Percentiles rank a stretch among this genome's conserved stretches.
phyloP scores from a whole-genome alignment of 2,329 filamentous ascomycete species.

The Alternaria burnsii region DNA sequence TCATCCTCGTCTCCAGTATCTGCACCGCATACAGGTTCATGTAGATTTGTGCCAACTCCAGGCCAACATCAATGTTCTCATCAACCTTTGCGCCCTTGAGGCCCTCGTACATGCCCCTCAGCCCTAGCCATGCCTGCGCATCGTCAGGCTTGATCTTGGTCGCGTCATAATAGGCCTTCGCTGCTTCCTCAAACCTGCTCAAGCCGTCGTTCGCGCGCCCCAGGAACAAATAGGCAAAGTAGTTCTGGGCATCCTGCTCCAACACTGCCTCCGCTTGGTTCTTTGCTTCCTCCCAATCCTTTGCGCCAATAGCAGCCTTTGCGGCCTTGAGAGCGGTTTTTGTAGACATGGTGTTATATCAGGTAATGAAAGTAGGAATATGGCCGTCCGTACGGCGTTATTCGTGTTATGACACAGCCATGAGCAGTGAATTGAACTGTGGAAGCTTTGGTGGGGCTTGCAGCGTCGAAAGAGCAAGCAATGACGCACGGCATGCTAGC shows the following conservation, averaged over 20 bases:
- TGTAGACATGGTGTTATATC: conserved; percentile 39
- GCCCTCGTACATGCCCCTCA: conserved; percentile 85
- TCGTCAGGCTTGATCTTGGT: conserved; percentile 76
- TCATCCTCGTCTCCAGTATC: accelerated
- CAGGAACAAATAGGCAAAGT: conserved; percentile 88
- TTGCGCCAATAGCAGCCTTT: conserved; percentile 76
- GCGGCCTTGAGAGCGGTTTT: conserved; percentile 85
- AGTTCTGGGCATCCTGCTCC: conserved; percentile 76
- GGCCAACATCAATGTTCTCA: conserved; percentile 76
- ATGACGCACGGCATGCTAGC: conserved; percentile 38
- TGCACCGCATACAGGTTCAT: conserved; percentile 51
- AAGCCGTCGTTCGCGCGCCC: conserved; percentile 85
- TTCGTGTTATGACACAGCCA: conserved; percentile 33
- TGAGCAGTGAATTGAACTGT: conserved; percentile 18
- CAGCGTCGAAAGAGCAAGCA: conserved; percentile 22
- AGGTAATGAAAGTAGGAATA: background rate
- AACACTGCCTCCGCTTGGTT: conserved; percentile 74
- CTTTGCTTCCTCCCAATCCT: conserved; percentile 80
- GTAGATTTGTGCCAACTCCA: conserved; percentile 79
- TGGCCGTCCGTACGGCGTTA: conserved; percentile 21
- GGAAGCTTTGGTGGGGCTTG: conserved; percentile 20
- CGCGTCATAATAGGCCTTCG: conserved; percentile 77
- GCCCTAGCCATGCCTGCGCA: conserved; percentile 87
- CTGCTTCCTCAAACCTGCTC: conserved; percentile 74
- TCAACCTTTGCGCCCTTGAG: conserved; percentile 73